Conservation (phyloP, 176 grass and related monocot genomes). For the Oryza australiensis region DNA sequence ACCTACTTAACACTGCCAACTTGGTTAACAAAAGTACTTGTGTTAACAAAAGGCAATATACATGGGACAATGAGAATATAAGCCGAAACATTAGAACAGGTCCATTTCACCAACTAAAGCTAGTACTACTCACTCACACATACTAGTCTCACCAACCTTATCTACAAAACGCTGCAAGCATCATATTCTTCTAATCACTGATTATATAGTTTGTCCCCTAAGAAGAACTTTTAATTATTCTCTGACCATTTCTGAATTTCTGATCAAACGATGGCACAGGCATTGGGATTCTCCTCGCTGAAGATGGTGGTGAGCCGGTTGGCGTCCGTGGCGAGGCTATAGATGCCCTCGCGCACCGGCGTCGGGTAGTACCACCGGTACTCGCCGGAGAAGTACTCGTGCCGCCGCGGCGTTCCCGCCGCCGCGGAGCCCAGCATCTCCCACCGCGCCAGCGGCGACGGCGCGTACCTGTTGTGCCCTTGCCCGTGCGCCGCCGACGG, state of each 20-base stretch:
- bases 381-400: slow-evolving; percentile 79
- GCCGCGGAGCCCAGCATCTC: slow-evolving; percentile 25
- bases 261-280: slow-evolving; percentile 68
- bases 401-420: slow-evolving; percentile 33
- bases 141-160: not conserved
- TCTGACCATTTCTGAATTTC: not conserved
- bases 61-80: not conserved
- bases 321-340: slow-evolving; percentile 71
- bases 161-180: not conserved
- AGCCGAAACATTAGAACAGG: slow-evolving; percentile 15
- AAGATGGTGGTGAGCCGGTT: slow-evolving; percentile 78
- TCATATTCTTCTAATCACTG: not conserved
- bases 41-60: not conserved
- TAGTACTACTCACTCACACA: not conserved
- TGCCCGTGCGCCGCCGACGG: not conserved
- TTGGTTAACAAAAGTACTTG: not conserved
- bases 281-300: slow-evolving; percentile 98
- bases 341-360: slow-evolving; percentile 85
- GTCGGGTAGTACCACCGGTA: slow-evolving; percentile 83
- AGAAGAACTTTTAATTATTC: slow-evolving; percentile 4
- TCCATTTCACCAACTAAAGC: not conserved
- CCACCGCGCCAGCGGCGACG: slow-evolving; percentile 68
- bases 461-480: slow-evolving; percentile 26
- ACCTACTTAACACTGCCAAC: not conserved
- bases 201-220: not conserved